Evolutionary conservation across 176 grass and related monocot species (phyloP).

Genomic region (Carex parvula): DNA sequence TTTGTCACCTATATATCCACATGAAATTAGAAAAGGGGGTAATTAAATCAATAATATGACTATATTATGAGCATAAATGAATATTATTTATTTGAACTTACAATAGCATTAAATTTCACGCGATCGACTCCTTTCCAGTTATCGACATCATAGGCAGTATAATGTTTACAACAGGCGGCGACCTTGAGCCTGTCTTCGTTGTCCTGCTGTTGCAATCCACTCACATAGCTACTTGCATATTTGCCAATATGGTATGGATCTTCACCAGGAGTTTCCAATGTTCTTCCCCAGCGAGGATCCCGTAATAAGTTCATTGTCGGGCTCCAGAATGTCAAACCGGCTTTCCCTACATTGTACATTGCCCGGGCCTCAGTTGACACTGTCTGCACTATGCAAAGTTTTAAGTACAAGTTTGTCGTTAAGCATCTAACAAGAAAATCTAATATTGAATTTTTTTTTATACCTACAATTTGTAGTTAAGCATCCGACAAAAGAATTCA

Average conservation of each 20-base stretch:
- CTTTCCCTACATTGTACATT: constrained; percentile 92
- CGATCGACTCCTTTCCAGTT: constrained; percentile 80
- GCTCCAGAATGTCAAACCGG: constrained; percentile 88
- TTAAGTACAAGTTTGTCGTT: neutral
- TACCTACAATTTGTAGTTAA: neutral
- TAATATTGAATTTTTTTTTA: neutral
- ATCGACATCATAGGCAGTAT: constrained; percentile 87
- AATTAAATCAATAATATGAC: neutral
- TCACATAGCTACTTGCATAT: constrained; percentile 69
- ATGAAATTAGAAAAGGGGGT: neutral
- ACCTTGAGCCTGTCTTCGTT: constrained; percentile 55
- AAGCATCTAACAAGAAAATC: neutral
- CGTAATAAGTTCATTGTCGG: constrained; percentile 91
- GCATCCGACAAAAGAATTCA: neutral
- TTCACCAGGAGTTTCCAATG: constrained; percentile 88
- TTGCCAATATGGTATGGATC: constrained; percentile 75
- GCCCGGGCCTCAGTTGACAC: constrained; percentile 83
- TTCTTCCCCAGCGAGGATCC: constrained; percentile 83
- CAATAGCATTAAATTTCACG: constrained; percentile 71
- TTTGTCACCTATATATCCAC: constrained; percentile 56
- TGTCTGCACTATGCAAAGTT: constrained; percentile 25
- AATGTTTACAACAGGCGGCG: constrained; percentile 93
- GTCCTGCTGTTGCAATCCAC: constrained; percentile 44
- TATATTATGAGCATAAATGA: too few relatives aligned
- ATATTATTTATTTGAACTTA: neutral